Evolutionary conservation across 2,329 filamentous ascomycete genomes (phyloP).

Genomic region (Trichoderma breve): DNA sequence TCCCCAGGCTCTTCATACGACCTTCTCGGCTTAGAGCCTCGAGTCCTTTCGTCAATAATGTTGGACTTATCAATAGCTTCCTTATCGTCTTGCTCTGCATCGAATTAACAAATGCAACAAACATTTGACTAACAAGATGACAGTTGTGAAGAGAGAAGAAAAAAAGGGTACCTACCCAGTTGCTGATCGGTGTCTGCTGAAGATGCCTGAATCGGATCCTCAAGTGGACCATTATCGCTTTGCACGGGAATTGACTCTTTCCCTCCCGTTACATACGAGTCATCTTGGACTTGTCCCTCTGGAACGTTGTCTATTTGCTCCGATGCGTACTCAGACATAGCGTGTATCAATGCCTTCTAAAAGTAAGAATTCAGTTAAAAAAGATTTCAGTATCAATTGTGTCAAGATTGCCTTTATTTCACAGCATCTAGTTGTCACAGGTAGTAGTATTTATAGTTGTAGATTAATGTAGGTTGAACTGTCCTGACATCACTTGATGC

Average conservation of each 20-base stretch:
- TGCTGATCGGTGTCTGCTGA: slow-evolving; percentile 7
- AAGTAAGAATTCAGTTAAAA: not conserved
- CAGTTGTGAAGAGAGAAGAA: not conserved
- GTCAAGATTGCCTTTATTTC: not conserved
- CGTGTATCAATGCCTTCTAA: not conserved
- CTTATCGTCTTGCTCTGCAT: slow-evolving; percentile 35
- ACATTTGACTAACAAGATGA: not conserved
- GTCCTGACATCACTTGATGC: not conserved
- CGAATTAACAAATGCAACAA: not conserved
- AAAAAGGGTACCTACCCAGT: not conserved
- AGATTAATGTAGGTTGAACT: not conserved
- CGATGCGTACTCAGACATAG: not conserved
- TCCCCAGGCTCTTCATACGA: slow-evolving; percentile 37
- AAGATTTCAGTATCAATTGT: not conserved
- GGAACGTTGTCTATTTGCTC: not conserved
- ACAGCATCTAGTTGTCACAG: not conserved
- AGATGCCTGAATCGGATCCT: slow-evolving; percentile 9
- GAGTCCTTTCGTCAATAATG: slow-evolving; percentile 37
- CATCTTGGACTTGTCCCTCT: slow-evolving; percentile 9
- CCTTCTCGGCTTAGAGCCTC: slow-evolving; percentile 30
- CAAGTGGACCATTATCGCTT: not conserved
- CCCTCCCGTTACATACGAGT: slow-evolving; percentile 1
- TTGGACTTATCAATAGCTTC: slow-evolving; percentile 39
- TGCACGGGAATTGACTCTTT: slow-evolving; percentile 12
- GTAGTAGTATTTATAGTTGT: not conserved